Percentiles rank a stretch among this genome's conserved stretches.
Evolutionary conservation across 306 rosid species (phyloP).

Genomic region (Mimosa pudica): DNA sequence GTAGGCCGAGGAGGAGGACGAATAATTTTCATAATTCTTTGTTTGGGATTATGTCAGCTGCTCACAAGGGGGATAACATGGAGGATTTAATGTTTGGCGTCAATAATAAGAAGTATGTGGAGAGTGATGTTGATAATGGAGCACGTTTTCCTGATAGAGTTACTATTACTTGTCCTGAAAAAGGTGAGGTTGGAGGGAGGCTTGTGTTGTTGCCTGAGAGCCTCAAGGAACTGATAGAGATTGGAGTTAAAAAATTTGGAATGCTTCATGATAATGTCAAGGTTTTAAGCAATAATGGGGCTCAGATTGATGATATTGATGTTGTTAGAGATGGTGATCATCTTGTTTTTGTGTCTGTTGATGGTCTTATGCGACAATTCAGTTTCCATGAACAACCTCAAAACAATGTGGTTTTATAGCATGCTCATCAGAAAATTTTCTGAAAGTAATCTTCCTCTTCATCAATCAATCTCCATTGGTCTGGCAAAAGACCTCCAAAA

Average conservation of each 20-base stretch:
- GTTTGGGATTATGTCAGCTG: slow-evolving; percentile 65
- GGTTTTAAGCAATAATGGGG: slow-evolving; percentile 57
- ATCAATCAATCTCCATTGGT: neutral
- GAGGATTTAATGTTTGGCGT: neutral
- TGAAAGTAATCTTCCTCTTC: neutral
- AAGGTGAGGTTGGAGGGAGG: slow-evolving; percentile 43
- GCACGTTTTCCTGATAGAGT: slow-evolving; percentile 37
- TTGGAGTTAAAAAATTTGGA: slow-evolving; percentile 60
- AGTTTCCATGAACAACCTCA: neutral
- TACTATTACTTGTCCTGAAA: slow-evolving; percentile 51
- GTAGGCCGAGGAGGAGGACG: slow-evolving; percentile 58
- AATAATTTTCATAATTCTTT: slow-evolving; percentile 78
- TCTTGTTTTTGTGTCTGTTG: slow-evolving; percentile 45
- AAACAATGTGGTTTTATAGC: neutral
- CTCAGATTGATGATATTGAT: slow-evolving; percentile 60
- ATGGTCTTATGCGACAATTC: neutral
- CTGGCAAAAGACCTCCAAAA: too few species aligned
- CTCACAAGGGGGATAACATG: slow-evolving; percentile 55
- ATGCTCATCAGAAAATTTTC: too few species aligned
- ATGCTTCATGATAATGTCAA: slow-evolving; percentile 34
- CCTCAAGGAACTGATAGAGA: slow-evolving; percentile 45
- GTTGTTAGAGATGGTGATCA: slow-evolving; percentile 67
- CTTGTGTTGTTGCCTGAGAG: slow-evolving; percentile 57
- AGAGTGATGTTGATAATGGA: slow-evolving; percentile 2
- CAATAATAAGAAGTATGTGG: slow-evolving; percentile 1